Base-by-base conservation (phyloP, 1,139 yeast genomes). In the Kurtzmaniella natalensis region DNA sequence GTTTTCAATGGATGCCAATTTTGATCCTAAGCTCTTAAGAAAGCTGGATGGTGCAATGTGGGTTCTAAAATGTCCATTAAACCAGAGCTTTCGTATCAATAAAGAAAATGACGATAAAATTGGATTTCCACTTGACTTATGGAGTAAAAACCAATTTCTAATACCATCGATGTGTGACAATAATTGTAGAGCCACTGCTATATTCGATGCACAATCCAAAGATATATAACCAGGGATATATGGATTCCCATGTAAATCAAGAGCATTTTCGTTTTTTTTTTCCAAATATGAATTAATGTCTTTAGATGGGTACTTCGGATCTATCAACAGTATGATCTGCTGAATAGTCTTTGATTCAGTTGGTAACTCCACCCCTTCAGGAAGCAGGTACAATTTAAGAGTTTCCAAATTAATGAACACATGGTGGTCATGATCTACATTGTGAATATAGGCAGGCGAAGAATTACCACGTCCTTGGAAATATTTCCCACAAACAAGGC, bases 401-500 rank as follows among this genome's bases (percentile, higher is more conserved):
- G 70, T 71, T 11, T 57, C 53, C 31, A 83, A 60, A 45, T 75
- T 78, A 36, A 84, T 62, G 46, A 63, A 85, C 1, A 82, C 72
- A 48, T 77, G 85, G 49, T 83, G 92, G 42, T 70, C 68, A 3
- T 59, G 68, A 37, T 76, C 71, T 18, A 85, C 65, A 3, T 88
- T 67, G 51, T 85, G 95, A 28, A 63, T 53, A 47, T 78, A 82
- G 0, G 92, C 89, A 15, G 81, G 81, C 0, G 92, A 75, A 10
- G 71, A 54, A 36, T 56, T 58, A 1, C 78, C 72, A 18, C 88
- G 64, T 0, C 95, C 95, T 46, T 78, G 83, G 36, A 76, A 71
- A 57, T 76, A 85, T 47, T 73, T 78, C 27, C 94, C 94, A 56
- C 95, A 85, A 0, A 70, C 71, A 23, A 85, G 57, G 48, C 95